Conservation (phyloP, 805 yeast species). For the Ogataea pini region DNA sequence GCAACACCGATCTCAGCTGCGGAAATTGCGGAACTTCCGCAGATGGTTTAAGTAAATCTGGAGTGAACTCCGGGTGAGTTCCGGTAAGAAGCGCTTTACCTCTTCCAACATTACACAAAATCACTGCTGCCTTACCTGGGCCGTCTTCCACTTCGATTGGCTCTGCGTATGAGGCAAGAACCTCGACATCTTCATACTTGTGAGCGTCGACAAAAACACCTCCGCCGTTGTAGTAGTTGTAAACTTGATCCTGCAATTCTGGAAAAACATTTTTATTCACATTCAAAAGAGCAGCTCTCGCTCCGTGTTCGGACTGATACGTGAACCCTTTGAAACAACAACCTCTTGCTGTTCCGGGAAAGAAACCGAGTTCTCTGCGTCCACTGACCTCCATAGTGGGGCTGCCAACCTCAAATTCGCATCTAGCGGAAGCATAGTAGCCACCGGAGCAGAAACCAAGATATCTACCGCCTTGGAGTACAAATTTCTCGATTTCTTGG, state of each 20-base stretch:
- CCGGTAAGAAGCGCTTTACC: constrained; percentile 82
- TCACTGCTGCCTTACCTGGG: constrained; percentile 62
- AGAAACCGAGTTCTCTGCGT: constrained; percentile 75
- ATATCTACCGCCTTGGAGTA: constrained; percentile 75
- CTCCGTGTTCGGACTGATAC: constrained; percentile 76
- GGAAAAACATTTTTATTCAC: constrained; percentile 39
- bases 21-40: constrained; percentile 28
- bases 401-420: constrained; percentile 83
- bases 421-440: constrained; percentile 70
- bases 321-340: constrained; percentile 77
- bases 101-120: constrained; percentile 64
- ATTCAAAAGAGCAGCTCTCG: constrained; percentile 54
- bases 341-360: constrained; percentile 83
- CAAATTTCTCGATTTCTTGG: constrained; percentile 57
- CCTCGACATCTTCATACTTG: constrained; percentile 57
- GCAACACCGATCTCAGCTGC: constrained; percentile 42
- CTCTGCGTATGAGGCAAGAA: constrained; percentile 69
- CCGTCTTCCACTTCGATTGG: constrained; percentile 49
- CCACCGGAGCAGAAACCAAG: constrained; percentile 97
- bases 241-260: constrained; percentile 30
- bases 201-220: constrained; percentile 79
- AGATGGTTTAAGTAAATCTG: constrained; percentile 45
- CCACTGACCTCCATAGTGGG: constrained; percentile 80
- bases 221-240: constrained; percentile 84
- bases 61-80: constrained; percentile 85